These are phyloP conservation scores for Pythium coloratum DNA, from an alignment of 352 stramenopile species.

Conservation along the genomic window DNA sequence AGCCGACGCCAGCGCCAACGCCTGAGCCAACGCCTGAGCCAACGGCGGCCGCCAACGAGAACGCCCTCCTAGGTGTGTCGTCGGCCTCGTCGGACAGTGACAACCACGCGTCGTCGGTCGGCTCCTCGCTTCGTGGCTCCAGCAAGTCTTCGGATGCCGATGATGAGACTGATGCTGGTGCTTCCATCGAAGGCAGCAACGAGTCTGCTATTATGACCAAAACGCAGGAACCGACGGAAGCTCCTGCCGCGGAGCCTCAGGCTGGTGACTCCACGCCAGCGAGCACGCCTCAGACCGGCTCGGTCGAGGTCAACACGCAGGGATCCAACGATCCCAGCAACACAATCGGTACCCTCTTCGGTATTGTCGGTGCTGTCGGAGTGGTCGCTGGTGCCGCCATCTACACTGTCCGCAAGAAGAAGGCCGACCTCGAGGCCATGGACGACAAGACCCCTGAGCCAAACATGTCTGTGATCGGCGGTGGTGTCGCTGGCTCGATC, in stretches of 20 bases:
- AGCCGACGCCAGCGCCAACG: neutral
- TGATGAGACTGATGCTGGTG: neutral
- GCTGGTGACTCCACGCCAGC: neutral
- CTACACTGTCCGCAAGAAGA: slow-evolving; percentile 50
- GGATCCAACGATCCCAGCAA: neutral
- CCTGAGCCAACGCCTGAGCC: neutral
- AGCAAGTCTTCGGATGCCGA: neutral
- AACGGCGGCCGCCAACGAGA: neutral
- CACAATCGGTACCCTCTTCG: neutral
- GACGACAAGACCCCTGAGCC: slow-evolving; percentile 47
- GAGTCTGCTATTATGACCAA: neutral
- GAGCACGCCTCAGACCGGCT: neutral
- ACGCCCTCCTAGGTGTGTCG: neutral
- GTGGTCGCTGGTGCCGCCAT: slow-evolving; percentile 36
- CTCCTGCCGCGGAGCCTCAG: neutral
- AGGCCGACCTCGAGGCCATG: slow-evolving; percentile 51
- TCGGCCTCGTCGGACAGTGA: neutral
- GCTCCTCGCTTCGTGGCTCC: neutral
- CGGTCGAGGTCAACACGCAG: neutral
- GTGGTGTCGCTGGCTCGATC: neutral
- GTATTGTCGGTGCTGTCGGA: neutral
- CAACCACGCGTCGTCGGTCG: neutral
- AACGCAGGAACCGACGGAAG: neutral
- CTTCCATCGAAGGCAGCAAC: neutral
- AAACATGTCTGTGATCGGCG: neutral